A percentile compares a stretch with the other conserved stretches of the same genome.
phyloP scores from a whole-genome alignment of 2,329 filamentous ascomycete species.

The Ascomycota sp. region DNA sequence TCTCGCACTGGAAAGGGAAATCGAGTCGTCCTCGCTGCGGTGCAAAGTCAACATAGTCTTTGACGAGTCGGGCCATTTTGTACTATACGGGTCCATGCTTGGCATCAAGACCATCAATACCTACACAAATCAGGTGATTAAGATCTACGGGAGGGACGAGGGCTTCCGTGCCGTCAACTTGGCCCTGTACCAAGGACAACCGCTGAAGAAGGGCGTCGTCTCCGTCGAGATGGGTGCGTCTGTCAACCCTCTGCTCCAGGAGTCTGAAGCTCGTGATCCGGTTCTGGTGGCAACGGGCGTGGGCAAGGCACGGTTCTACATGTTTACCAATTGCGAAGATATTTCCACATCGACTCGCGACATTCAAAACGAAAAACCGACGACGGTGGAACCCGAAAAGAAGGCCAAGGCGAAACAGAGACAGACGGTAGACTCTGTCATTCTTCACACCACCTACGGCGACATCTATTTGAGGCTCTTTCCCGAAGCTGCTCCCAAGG shows the following conservation, averaged over 20 bases:
- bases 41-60: constrained; percentile 74
- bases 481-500: constrained; percentile 78
- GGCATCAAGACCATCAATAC: constrained; percentile 94
- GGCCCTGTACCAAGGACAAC: constrained; percentile 81
- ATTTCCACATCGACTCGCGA: constrained; percentile 71
- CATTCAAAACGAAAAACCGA: constrained; percentile 86
- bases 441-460: constrained; percentile 81
- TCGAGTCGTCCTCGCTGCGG: constrained; percentile 49
- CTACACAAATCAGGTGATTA: constrained; percentile 78
- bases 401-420: constrained; percentile 31
- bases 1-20: constrained; percentile 66
- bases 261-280: constrained; percentile 78
- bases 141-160: constrained; percentile 79
- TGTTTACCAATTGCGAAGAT: constrained; percentile 84
- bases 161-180: constrained; percentile 68
- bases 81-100: constrained; percentile 80
- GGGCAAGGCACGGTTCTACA: constrained; percentile 84
- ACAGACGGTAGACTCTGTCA: constrained; percentile 58
- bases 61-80: constrained; percentile 89
- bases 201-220: constrained; percentile 79
- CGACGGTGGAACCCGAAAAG: constrained; percentile 35
- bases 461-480: constrained; percentile 89
- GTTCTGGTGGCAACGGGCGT: constrained; percentile 71
- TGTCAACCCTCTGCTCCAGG: constrained; percentile 76
- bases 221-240: constrained; percentile 96